A percentile compares a stretch with the other conserved stretches of the same genome.
These are phyloP conservation scores for Monilinia aucupariae DNA, from an alignment of 2,329 filamentous ascomycete species.

Conservation along the genomic window DNA sequence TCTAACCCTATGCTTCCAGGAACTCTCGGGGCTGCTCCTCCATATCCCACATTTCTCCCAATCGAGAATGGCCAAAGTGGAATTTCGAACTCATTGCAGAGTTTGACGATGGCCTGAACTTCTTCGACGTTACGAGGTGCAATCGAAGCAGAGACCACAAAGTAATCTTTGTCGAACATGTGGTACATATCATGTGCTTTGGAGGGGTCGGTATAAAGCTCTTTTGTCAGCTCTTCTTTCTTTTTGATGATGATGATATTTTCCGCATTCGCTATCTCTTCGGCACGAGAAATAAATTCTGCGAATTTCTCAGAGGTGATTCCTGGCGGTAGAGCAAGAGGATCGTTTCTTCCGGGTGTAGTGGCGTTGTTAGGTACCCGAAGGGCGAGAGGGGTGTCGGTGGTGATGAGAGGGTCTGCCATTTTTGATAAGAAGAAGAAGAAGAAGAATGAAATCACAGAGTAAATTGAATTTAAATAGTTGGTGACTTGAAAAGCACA, in stretches of 20 bases:
- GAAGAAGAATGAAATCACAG: not conserved
- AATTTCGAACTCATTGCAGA: slow-evolving; percentile 41
- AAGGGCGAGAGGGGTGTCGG: not conserved
- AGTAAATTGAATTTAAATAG: not conserved
- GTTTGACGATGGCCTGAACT: slow-evolving; percentile 43
- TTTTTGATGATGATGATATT: slow-evolving; percentile 18
- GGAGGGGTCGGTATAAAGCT: slow-evolving; percentile 18
- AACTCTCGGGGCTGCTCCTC: slow-evolving; percentile 47
- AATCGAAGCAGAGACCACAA: slow-evolving; percentile 29
- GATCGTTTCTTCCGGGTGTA: slow-evolving; percentile 5
- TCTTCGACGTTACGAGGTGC: slow-evolving; percentile 37
- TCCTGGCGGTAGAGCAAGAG: slow-evolving; percentile 20
- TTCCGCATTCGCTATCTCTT: not conserved
- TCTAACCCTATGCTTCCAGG: slow-evolving; percentile 47
- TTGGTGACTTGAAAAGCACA: not conserved
- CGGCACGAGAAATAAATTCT: slow-evolving; percentile 12
- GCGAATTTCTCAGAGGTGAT: slow-evolving; percentile 14
- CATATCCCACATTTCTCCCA: slow-evolving; percentile 44
- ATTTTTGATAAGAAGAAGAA: not conserved
- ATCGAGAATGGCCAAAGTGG: slow-evolving; percentile 44
- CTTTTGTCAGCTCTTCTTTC: slow-evolving; percentile 17
- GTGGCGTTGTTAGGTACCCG: not conserved
- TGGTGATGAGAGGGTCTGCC: not conserved
- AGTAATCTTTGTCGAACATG: slow-evolving; percentile 40
- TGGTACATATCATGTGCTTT: slow-evolving; percentile 37